Base-by-base conservation (phyloP, 202 grass and related monocot genomes). In the Elaeis oleifera region DNA sequence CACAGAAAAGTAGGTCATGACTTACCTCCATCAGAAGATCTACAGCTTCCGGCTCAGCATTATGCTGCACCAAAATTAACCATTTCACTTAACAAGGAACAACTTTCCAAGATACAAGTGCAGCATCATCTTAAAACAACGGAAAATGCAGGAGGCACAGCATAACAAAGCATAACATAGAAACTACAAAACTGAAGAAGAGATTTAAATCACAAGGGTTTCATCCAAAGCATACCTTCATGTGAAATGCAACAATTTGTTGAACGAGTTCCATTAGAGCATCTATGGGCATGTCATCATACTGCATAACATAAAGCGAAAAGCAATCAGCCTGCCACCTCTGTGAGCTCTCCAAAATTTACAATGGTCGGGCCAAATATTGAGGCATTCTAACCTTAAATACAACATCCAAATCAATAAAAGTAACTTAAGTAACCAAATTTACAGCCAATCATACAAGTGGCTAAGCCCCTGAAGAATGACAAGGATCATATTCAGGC, bases 1-100 rank as follows among this genome's bases (percentile, higher is more conserved):
- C 8, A 73, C 29, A 23, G 23, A 18, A 65, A 71, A 2, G 60
- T 11, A 56, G 6, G 51, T 18, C 52, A 54, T 53, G 49, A 52
- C 19, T 36, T 84, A 94, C 94, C 88, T 99, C 94, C 80, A 99
- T 99, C 57, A 99, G 78, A 89, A 99, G 94, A 83, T 99, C 94
- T 21, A 99, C 85, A 68, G 94, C 94, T 74, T 99, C 94, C 20
- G 94, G 88, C 60, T 99, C 94, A 28, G 88, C 94, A 74, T 99
- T 99, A 32, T 99, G 94, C 85, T 99, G 71, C 63, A 77, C 28
- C 16, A 73, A 14, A 74, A 63, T 60, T 31, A 72, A 62, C 36
- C 36, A 44, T 44, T 44, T 44, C 36, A 44, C 2, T 44, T 44
- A 56, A 54, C 20, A 44, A 16, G 53, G 9, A 20, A 56, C 16